A percentile compares a stretch with the other conserved stretches of the same genome.
Evolutionary conservation across 2,329 filamentous ascomycete genomes (phyloP).

Genomic region (Aspergillus aculeatinus): DNA sequence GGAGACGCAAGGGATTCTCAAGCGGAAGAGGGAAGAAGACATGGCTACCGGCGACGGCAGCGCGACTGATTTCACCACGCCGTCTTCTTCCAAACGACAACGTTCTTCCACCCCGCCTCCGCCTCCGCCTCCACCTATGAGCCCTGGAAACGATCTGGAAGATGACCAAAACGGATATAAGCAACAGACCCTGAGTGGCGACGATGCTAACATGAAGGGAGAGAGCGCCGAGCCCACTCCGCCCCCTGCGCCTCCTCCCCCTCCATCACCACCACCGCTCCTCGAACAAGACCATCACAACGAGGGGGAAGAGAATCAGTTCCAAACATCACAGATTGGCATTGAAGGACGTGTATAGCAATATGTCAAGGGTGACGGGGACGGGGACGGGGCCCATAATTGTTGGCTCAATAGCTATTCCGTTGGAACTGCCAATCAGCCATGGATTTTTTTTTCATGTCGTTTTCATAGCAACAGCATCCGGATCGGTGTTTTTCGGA

Average conservation of each 20-base stretch:
- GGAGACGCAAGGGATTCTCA: slow-evolving; percentile 33
- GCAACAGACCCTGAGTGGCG: slow-evolving; percentile 21
- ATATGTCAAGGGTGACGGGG: not conserved
- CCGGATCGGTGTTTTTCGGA: slow-evolving; percentile 12
- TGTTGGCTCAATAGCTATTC: not conserved
- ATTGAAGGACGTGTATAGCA: slow-evolving; percentile 27
- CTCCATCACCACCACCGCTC: slow-evolving; percentile 35
- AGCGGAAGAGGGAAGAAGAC: slow-evolving; percentile 64
- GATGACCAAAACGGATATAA: slow-evolving; percentile 12
- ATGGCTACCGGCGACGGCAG: slow-evolving; percentile 28
- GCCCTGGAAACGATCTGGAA: slow-evolving; percentile 13
- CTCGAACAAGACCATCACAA: slow-evolving; percentile 21
- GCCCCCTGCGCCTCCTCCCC: slow-evolving; percentile 25
- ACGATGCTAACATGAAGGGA: slow-evolving; percentile 21
- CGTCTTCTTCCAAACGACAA: slow-evolving; percentile 57
- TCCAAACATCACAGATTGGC: slow-evolving; percentile 22
- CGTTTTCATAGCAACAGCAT: slow-evolving; percentile 11
- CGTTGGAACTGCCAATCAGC: not conserved
- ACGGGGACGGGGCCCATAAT: not conserved
- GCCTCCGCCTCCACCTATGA: slow-evolving; percentile 35
- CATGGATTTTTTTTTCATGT: not conserved
- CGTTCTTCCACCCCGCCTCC: slow-evolving; percentile 44
- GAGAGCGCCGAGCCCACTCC: slow-evolving; percentile 19
- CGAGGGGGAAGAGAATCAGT: slow-evolving; percentile 9
- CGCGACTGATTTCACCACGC: slow-evolving; percentile 36